phyloP scores from a whole-genome alignment of 441 rosid genomes.

The Pelargonium exstipulatum region DNA sequence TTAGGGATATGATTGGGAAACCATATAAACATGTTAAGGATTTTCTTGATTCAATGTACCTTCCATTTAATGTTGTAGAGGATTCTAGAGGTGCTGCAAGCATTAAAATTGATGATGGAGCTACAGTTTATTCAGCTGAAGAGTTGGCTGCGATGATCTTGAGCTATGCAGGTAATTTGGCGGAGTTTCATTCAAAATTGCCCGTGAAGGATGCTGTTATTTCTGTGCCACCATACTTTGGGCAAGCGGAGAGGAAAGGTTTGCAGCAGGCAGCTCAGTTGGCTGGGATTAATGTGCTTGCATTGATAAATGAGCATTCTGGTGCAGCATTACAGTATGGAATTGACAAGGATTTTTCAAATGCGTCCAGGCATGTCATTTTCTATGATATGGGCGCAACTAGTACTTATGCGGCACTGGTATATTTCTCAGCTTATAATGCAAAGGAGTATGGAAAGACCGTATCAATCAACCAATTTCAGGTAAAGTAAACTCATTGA shows the following conservation, averaged over 20 bases:
- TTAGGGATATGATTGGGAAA: conserved; percentile 78
- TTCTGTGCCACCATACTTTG: conserved; percentile 82
- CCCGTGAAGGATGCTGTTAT: conserved; percentile 65
- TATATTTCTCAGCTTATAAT: conserved; percentile 72
- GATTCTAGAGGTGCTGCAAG: conserved; percentile 71
- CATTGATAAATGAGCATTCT: conserved; percentile 73
- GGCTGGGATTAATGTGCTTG: conserved; percentile 82
- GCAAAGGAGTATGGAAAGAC: conserved; percentile 84
- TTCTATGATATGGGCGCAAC: conserved; percentile 95
- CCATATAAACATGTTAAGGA: conserved; percentile 55
- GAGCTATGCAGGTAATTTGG: conserved; percentile 56
- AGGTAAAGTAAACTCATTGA: conserved; percentile 38
- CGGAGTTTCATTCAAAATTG: conserved; percentile 70
- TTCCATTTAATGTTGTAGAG: conserved; percentile 60
- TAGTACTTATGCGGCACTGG: conserved; percentile 79
- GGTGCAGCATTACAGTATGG: conserved; percentile 98
- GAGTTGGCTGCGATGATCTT: conserved; percentile 84
- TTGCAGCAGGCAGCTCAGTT: conserved; percentile 76
- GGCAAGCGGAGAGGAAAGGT: conserved; percentile 89
- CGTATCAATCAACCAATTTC: conserved; percentile 76
- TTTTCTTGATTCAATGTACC: conserved; percentile 52
- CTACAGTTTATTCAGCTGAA: conserved; percentile 57
- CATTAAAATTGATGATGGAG: conserved; percentile 49
- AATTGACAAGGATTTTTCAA: conserved; percentile 85
- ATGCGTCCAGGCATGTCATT: conserved; percentile 73